phyloP scores from a whole-genome alignment of 2,329 filamentous ascomycete species.

The Laburnicola sp. region DNA sequence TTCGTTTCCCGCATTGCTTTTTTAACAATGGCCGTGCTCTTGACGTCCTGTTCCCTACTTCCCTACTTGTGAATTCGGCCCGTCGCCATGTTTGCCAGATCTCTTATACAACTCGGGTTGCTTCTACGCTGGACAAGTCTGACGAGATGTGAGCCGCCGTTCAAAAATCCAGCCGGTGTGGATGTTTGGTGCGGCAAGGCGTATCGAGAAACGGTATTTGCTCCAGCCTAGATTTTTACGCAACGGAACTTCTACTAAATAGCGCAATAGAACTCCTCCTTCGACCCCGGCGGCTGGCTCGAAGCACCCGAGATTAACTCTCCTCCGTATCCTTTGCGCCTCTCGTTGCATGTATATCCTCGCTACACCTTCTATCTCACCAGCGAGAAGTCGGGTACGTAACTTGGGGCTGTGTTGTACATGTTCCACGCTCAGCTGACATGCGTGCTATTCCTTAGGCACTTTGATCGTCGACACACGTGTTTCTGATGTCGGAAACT shows the following conservation, averaged over 20 bases:
- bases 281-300: constrained; percentile 55
- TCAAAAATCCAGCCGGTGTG: constrained; percentile 31
- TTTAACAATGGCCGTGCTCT: no score
- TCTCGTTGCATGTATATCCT: constrained; percentile 47
- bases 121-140: neutral
- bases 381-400: constrained; percentile 41
- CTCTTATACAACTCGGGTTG: neutral
- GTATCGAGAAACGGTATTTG: constrained; percentile 45
- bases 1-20: no score
- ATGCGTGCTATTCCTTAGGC: no score
- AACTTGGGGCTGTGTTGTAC: no score
- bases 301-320: constrained; percentile 37
- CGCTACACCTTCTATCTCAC: constrained; percentile 54
- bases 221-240: no score
- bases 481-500: constrained; percentile 52
- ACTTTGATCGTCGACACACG: constrained; percentile 58
- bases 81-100: no score
- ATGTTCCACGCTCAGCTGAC: no score
- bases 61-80: no score
- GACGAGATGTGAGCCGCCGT: neutral
- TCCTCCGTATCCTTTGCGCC: constrained; percentile 25
- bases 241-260: no score
- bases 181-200: constrained; percentile 56
- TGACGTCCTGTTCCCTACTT: no score
- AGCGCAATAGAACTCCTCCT: constrained; percentile 52